Conservation (phyloP, 495 filamentous ascomycete genomes). For the Aspergillus avenaceus region DNA sequence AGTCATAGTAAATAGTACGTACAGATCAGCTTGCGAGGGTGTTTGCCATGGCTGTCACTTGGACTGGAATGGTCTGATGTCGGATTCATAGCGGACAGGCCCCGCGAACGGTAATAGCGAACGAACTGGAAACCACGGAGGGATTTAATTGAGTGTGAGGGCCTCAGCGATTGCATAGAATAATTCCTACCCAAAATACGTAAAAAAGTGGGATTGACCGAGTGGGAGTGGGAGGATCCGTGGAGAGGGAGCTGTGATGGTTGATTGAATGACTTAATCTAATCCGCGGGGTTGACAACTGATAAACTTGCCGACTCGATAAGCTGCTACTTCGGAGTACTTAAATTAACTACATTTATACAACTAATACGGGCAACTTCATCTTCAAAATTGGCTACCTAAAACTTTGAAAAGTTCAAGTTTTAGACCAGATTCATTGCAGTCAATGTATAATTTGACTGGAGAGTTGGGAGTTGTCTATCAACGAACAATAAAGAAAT, state of each 20-base stretch:
- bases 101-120: background rate
- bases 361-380: too few species aligned
- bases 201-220: background rate
- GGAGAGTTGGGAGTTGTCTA: slow-evolving; percentile 39
- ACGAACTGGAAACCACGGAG: background rate
- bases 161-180: slow-evolving; percentile 7
- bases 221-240: background rate
- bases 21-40: slow-evolving; percentile 47
- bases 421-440: slow-evolving; percentile 1
- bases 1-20: slow-evolving; percentile 1
- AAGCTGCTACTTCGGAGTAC: background rate
- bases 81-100: slow-evolving; percentile 3
- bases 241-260: background rate
- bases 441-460: background rate
- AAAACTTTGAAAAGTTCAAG: too few species aligned
- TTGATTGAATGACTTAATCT: background rate
- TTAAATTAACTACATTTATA: background rate
- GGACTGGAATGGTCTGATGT: background rate
- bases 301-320: background rate
- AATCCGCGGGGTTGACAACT: background rate
- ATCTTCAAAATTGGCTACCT: background rate
- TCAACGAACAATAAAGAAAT: slow-evolving; percentile 19
- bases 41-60: slow-evolving; percentile 10
- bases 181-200: background rate
- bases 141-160: background rate